A percentile compares a stretch with the other conserved stretches of the same genome.
Evolutionary conservation across 2,329 filamentous ascomycete genomes (phyloP).

Genomic region (Plenodomus biglobosus): DNA sequence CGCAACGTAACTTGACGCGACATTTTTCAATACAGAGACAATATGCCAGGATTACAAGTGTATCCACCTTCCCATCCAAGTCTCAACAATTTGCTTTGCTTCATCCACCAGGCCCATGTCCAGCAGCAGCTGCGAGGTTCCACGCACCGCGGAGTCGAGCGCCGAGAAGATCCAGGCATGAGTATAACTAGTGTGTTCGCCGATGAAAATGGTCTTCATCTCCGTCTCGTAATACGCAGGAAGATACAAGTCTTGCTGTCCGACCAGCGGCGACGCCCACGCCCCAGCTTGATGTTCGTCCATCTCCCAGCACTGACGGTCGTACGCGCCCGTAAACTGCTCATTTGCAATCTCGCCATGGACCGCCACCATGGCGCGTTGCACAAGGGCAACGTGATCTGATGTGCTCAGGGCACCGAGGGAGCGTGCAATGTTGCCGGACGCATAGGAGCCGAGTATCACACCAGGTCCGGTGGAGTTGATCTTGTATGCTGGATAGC

Average conservation of each 20-base stretch:
- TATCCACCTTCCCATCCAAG: slow-evolving; percentile 72
- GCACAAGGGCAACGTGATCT: slow-evolving; percentile 64
- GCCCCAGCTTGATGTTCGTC: slow-evolving; percentile 64
- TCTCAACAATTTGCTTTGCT: slow-evolving; percentile 63
- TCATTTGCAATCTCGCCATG: slow-evolving; percentile 62
- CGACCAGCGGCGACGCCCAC: slow-evolving; percentile 63
- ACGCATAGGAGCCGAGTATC: slow-evolving; percentile 62
- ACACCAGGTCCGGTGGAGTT: slow-evolving; percentile 65
- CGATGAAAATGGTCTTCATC: slow-evolving; percentile 66
- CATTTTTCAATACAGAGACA: background rate
- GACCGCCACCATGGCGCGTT: slow-evolving; percentile 68
- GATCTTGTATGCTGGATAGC: slow-evolving; percentile 68
- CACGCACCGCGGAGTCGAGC: slow-evolving; percentile 67
- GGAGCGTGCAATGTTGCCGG: slow-evolving; percentile 49
- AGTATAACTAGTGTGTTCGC: slow-evolving; percentile 70
- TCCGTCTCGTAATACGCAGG: slow-evolving; percentile 74
- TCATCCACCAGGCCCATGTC: slow-evolving; percentile 69
- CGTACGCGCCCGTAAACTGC: slow-evolving; percentile 66
- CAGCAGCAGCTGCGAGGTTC: slow-evolving; percentile 64
- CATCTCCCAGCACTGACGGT: slow-evolving; percentile 66
- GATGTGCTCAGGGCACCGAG: slow-evolving; percentile 56
- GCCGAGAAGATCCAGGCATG: slow-evolving; percentile 71
- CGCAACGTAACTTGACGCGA: background rate
- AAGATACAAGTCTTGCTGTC: slow-evolving; percentile 69
- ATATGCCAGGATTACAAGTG: background rate